Percentiles rank a stretch among this genome's conserved stretches.
Conservation (phyloP, 768 basidiomycete genomes). For the Rossbeevera mucosa region DNA sequence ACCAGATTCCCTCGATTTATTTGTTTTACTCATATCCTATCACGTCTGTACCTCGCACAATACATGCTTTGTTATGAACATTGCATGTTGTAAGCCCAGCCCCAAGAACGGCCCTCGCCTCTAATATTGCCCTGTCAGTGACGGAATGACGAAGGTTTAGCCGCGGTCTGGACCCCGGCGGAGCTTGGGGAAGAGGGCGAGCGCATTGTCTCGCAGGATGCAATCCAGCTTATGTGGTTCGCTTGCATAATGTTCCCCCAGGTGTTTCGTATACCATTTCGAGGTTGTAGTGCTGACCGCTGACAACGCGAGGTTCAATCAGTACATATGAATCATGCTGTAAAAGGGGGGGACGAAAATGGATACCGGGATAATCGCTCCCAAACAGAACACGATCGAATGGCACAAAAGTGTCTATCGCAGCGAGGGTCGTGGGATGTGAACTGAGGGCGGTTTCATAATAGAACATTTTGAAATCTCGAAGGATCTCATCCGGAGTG, state of each 20-base stretch:
- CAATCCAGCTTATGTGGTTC: conserved; percentile 37
- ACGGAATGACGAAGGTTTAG: not conserved
- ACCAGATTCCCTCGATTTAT: conserved; percentile 24
- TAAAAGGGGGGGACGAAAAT: not conserved
- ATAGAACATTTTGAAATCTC: conserved; percentile 69
- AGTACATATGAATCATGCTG: not conserved
- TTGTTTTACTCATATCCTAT: conserved; percentile 18
- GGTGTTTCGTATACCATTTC: conserved; percentile 56
- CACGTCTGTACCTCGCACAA: conserved; percentile 27
- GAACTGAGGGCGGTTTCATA: conserved; percentile 70
- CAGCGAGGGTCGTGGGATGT: conserved; percentile 46
- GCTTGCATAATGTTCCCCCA: conserved; percentile 44
- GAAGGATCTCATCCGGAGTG: conserved; percentile 58
- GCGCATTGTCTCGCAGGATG: conserved; percentile 48
- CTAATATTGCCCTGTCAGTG: not conserved
- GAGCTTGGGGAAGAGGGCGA: conserved; percentile 47
- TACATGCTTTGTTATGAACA: conserved; percentile 15
- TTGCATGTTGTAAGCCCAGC: conserved; percentile 8
- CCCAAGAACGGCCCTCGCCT: not conserved
- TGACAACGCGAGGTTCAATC: conserved; percentile 22
- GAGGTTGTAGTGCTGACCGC: conserved; percentile 56
- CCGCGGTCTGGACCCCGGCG: not conserved
- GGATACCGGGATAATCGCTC: conserved; percentile 71
- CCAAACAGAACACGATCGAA: conserved; percentile 60
- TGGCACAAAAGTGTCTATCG: conserved; percentile 48